Evolutionary conservation across 805 yeast species (phyloP), one percentile per base, ranked within the genome.

Genomic region (Metschnikowia arizonensis): DNA sequence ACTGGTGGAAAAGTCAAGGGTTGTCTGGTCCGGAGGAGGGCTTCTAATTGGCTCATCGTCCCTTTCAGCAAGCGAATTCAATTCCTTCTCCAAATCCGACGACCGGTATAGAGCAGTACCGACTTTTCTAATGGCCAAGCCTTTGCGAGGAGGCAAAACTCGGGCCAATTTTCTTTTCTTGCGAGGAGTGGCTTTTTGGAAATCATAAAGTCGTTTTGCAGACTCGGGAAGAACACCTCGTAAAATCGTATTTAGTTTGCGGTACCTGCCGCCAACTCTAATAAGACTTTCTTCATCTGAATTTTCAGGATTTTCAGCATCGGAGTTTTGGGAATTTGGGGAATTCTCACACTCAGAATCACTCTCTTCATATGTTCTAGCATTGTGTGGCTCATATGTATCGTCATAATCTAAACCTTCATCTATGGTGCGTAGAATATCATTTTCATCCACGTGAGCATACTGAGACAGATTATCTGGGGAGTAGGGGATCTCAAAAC

Each of bases 211-310:
- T 18, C 71, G 47, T 45, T 64, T 68, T 4, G 72, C 68, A 3
- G 73, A 69, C 42, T 68, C 74, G 0, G 75, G 75, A 11, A 69
- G 53, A 1, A 63, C 66, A 0, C 75, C 75, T 25, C 59, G 48
- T 5, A 69, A 52, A 9, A 67, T 60, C 32, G 57, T 60, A 36
- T 58, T 65, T 35, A 65, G 65, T 44, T 58, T 66, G 24, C 50
- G 31, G 37, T 50, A 47, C 29, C 50, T 45, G 21, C 60, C 60
- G 14, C 60, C 60, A 4, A 57, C 43, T 9, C 44, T 30, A 5
- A 57, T 54, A 12, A 50, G 37, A 30, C 49, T 50, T 29, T 54
- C 56, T 17, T 50, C 24, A 26, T 26, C 29, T 26, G 29, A 10
- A 9, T 26, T 26, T 12, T 26, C n/a, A 10, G 29, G 5, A 10